Evolutionary conservation across 805 yeast genomes (phyloP).

Genomic region (Saccharomycodes ludwigii): DNA sequence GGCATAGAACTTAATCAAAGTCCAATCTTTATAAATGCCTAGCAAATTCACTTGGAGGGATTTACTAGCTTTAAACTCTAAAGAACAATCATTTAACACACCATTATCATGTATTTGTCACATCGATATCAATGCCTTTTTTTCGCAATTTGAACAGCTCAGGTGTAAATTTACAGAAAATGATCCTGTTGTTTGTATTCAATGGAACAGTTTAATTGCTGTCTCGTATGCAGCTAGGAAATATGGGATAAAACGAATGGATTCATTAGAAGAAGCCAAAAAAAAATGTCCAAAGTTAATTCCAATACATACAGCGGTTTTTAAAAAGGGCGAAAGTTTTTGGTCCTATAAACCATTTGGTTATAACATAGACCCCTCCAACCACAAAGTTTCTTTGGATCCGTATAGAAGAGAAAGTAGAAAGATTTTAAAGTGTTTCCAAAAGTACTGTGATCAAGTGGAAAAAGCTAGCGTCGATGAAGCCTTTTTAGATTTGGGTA

Average conservation of each 20-base stretch:
- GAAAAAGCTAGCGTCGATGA: slow-evolving; percentile 97
- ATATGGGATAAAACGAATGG: slow-evolving; percentile 73
- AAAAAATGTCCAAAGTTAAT: slow-evolving; percentile 65
- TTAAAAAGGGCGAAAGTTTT: slow-evolving; percentile 68
- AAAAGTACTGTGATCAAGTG: slow-evolving; percentile 47
- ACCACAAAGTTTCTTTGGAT: slow-evolving; percentile 79
- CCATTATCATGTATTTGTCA: slow-evolving; percentile 74
- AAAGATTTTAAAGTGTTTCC: slow-evolving; percentile 58
- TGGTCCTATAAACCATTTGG: slow-evolving; percentile 66
- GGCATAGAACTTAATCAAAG: no score
- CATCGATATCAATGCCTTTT: slow-evolving; percentile 88
- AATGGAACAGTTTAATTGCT: slow-evolving; percentile 85
- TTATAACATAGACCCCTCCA: slow-evolving; percentile 27
- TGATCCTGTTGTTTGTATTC: slow-evolving; percentile 88
- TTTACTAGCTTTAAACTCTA: slow-evolving; percentile 35
- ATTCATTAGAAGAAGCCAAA: slow-evolving; percentile 51
- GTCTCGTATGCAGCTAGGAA: slow-evolving; percentile 83
- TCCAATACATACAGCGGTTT: slow-evolving; percentile 88
- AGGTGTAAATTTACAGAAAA: slow-evolving; percentile 49
- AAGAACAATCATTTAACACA: slow-evolving; percentile 38
- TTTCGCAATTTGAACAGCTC: slow-evolving; percentile 85
- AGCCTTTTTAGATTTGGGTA: slow-evolving; percentile 75
- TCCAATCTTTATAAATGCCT: no score
- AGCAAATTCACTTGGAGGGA: slow-evolving; percentile 39
- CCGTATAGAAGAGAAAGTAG: slow-evolving; percentile 84